A percentile compares a stretch with the other conserved stretches of the same genome.
These are phyloP conservation scores for Cercospora berteroae DNA, from an alignment of 2,329 filamentous ascomycete species.

Conservation along the genomic window DNA sequence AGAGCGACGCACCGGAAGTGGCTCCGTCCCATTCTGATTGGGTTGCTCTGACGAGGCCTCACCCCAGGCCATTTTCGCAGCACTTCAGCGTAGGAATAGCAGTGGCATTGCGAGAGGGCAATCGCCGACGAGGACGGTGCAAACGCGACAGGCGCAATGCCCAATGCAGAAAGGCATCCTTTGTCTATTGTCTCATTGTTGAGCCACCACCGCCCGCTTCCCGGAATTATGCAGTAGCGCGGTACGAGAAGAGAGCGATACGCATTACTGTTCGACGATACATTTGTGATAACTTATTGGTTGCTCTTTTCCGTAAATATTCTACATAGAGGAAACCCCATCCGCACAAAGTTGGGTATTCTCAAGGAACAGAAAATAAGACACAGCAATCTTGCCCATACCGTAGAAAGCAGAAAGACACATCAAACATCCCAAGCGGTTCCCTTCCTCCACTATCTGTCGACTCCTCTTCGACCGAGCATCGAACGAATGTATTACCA, in stretches of 20 bases:
- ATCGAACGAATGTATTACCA: not conserved
- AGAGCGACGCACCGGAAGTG: not conserved
- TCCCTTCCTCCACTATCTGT: not conserved
- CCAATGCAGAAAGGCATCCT: not conserved
- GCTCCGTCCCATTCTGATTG: conserved; percentile 5
- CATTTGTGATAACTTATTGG: not conserved
- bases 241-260: not conserved
- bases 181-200: not conserved
- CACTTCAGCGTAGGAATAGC: not conserved
- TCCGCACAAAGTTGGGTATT: conserved; percentile 9
- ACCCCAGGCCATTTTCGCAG: not conserved
- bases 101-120: not conserved
- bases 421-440: not conserved
- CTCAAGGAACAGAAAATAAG: conserved; percentile 3
- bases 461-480: not conserved
- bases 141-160: not conserved
- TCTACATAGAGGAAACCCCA: conserved; percentile 12
- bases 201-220: not conserved
- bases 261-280: not conserved
- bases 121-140: not conserved
- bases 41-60: not conserved
- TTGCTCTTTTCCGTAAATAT: conserved; percentile 10
- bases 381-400: not conserved
- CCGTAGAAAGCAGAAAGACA: conserved; percentile 6
- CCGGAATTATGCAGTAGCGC: not conserved